Conservation (phyloP, 2,329 filamentous ascomycete genomes). For the Acarospora socialis region DNA sequence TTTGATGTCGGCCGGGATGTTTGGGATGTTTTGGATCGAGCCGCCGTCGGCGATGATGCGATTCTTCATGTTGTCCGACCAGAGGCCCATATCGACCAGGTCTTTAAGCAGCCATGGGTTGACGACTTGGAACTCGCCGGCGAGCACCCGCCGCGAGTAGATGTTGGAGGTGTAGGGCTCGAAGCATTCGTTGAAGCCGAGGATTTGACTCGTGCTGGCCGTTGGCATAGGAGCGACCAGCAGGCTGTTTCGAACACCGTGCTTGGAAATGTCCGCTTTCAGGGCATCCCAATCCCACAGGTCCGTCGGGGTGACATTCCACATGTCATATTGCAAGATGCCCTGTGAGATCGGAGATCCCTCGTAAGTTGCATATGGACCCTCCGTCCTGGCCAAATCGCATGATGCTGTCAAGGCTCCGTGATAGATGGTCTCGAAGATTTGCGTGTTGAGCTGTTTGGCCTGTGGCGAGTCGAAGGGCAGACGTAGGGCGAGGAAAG, state of each 20-base stretch:
- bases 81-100: constrained; percentile 90
- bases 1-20: constrained; percentile 92
- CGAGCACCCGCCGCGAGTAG: constrained; percentile 93
- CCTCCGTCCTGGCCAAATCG: constrained; percentile 69
- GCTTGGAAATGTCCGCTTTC: constrained; percentile 80
- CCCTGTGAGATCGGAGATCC: constrained; percentile 91
- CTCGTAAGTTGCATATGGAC: constrained; percentile 78
- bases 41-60: constrained; percentile 95
- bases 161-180: constrained; percentile 99
- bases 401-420: constrained; percentile 80
- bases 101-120: constrained; percentile 99
- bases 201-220: constrained; percentile 90
- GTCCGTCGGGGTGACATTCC: constrained; percentile 82
- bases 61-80: constrained; percentile 99
- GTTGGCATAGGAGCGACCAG: constrained; percentile 96
- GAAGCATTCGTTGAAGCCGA: constrained; percentile 99
- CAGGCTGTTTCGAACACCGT: constrained; percentile 90
- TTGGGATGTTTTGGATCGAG: constrained; percentile 92
- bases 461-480: constrained; percentile 95
- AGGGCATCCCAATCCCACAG: constrained; percentile 92
- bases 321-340: constrained; percentile 97
- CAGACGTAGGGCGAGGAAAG: constrained; percentile 90
- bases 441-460: constrained; percentile 87
- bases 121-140: constrained; percentile 97
- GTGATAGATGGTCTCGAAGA: constrained; percentile 99